A percentile compares a stretch with the other conserved stretches of the same genome.
Evolutionary conservation across 2,329 filamentous ascomycete species (phyloP).

Genomic region (Bipolaris gigantea): DNA sequence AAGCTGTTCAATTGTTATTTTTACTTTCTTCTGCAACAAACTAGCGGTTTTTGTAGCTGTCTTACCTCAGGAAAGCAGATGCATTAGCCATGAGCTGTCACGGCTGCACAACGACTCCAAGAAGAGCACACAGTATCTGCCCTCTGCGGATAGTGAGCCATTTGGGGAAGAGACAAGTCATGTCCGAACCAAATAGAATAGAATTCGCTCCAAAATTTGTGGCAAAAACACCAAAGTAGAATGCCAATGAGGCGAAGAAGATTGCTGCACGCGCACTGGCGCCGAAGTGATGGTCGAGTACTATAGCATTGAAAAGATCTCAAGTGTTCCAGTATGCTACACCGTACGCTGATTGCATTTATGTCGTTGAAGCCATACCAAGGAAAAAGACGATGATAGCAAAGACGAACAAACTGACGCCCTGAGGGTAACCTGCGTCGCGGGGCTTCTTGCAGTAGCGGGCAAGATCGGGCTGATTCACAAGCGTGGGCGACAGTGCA

Average conservation of each 20-base stretch:
- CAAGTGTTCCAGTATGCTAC: slow-evolving; percentile 51
- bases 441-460: slow-evolving; percentile 44
- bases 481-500: slow-evolving; percentile 46
- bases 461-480: slow-evolving; percentile 50
- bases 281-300: slow-evolving; percentile 47
- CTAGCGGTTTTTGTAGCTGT: too few relatives aligned
- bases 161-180: slow-evolving; percentile 47
- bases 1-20: slow-evolving; percentile 39
- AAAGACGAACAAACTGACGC: slow-evolving; percentile 43
- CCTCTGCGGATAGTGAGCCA: slow-evolving; percentile 51
- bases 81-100: slow-evolving; percentile 51
- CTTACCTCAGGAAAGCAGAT: slow-evolving; percentile 41
- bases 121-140: slow-evolving; percentile 46
- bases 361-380: slow-evolving; percentile 45
- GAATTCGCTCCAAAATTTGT: slow-evolving; percentile 50
- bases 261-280: slow-evolving; percentile 45
- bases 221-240: slow-evolving; percentile 47
- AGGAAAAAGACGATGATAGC: slow-evolving; percentile 48
- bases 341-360: slow-evolving; percentile 42
- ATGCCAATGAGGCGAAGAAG: slow-evolving; percentile 45
- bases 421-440: slow-evolving; percentile 37
- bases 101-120: slow-evolving; percentile 45
- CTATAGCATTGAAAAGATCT: slow-evolving; percentile 50
- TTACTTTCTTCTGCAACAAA: background rate
- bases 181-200: slow-evolving; percentile 48